These are phyloP conservation scores for Lomentospora prolificans DNA, from an alignment of 2,329 filamentous ascomycete genomes.

Conservation along the genomic window DNA sequence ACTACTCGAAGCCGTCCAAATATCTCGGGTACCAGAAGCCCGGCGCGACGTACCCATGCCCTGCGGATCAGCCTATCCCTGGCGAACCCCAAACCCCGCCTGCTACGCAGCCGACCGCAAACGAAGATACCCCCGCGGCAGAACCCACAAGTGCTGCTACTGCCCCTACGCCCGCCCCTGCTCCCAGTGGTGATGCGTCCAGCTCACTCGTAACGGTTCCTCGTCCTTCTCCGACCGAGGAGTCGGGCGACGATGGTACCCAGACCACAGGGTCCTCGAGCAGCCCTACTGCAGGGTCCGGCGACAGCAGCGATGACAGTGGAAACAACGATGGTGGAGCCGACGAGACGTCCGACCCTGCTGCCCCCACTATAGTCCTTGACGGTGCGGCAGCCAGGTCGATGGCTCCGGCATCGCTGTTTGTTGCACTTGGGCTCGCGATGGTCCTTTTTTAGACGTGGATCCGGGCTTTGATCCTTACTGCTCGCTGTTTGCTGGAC, in stretches of 20 bases:
- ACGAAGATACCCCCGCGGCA: not conserved
- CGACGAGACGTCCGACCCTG: not conserved
- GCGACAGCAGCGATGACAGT: not conserved
- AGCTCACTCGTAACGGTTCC: not conserved
- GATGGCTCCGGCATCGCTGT: not conserved
- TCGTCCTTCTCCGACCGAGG: not conserved
- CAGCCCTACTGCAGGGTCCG: not conserved
- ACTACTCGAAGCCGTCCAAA: slow-evolving; percentile 4
- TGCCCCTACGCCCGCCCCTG: not conserved
- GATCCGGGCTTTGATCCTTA: not conserved
- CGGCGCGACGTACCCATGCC: not conserved
- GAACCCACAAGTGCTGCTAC: not conserved
- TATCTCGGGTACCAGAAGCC: slow-evolving; percentile 9
- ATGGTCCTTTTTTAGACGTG: not conserved
- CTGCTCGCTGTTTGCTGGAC: not conserved
- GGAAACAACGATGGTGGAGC: not conserved
- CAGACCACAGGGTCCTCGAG: not conserved
- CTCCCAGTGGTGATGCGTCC: not conserved
- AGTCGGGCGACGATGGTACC: not conserved
- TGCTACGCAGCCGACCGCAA: not conserved
- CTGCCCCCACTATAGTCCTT: slow-evolving; percentile 1
- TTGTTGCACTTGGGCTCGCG: not conserved
- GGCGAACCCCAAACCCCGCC: not conserved
- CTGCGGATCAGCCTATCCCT: slow-evolving; percentile 5
- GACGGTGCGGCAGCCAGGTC: not conserved